Evolutionary conservation across 345 rosid species (phyloP).

Genomic region (Leavenworthia alabamica): DNA sequence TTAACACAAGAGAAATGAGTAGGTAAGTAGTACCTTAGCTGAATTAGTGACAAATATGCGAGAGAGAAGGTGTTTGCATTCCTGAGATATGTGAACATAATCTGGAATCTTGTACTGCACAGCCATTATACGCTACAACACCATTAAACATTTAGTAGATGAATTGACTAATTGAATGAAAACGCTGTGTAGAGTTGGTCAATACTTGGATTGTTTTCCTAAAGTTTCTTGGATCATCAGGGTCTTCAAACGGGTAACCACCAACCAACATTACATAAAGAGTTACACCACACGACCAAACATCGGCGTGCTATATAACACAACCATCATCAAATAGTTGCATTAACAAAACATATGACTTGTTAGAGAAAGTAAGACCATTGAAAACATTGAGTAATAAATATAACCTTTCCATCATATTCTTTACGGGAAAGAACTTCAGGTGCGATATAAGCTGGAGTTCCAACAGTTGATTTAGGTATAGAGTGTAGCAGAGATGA

Average conservation of each 20-base stretch:
- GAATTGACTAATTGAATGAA: neutral
- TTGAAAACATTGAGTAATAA: slow-evolving; percentile 6
- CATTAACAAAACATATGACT: too few relatives aligned
- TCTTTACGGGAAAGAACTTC: slow-evolving; percentile 84
- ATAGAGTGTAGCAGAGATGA: slow-evolving; percentile 83
- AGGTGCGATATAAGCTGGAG: slow-evolving; percentile 92
- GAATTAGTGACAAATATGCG: slow-evolving; percentile 76
- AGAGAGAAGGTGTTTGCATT: slow-evolving; percentile 72
- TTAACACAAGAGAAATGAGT: neutral
- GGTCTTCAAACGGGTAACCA: slow-evolving; percentile 93
- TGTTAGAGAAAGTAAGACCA: slow-evolving; percentile 4
- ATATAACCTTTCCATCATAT: slow-evolving; percentile 71
- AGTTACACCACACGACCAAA: slow-evolving; percentile 97
- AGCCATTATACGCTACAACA: slow-evolving; percentile 65
- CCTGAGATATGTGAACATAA: slow-evolving; percentile 74
- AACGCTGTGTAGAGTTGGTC: neutral
- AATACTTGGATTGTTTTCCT: slow-evolving; percentile 85
- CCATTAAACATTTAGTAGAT: neutral
- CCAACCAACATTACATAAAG: slow-evolving; percentile 94
- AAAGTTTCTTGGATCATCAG: slow-evolving; percentile 76
- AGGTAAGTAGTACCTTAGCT: slow-evolving; percentile 53
- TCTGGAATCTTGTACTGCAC: slow-evolving; percentile 88
- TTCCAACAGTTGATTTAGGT: slow-evolving; percentile 92
- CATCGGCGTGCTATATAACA: slow-evolving; percentile 67
- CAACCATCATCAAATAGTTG: slow-evolving; percentile 5